Evolutionary conservation across 2,329 filamentous ascomycete genomes (phyloP).

Genomic region (Metarhizium humberi): DNA sequence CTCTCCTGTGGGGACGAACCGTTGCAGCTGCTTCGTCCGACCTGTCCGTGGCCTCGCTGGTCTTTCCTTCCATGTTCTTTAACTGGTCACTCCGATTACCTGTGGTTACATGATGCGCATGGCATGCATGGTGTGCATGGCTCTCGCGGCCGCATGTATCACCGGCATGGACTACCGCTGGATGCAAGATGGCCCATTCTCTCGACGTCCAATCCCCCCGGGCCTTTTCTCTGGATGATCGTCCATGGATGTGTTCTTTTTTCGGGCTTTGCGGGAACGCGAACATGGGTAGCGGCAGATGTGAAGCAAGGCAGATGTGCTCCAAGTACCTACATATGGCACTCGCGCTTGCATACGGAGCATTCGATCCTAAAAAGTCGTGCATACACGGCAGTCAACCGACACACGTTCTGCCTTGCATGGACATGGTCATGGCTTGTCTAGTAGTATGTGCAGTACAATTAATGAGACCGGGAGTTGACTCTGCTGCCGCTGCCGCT

Average conservation of each 20-base stretch:
- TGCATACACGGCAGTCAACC: neutral
- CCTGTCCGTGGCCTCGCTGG: neutral
- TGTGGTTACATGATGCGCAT: neutral
- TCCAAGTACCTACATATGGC: constrained; percentile 1
- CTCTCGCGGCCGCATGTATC: neutral
- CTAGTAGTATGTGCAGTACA: too few species aligned
- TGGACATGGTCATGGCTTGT: neutral
- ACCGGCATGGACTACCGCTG: neutral
- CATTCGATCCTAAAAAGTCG: neutral
- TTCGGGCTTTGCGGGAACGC: neutral
- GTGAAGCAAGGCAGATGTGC: neutral
- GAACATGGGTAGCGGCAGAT: constrained; percentile 5
- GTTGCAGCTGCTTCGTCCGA: neutral
- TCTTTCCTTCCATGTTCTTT: neutral
- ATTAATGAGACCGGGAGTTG: neutral
- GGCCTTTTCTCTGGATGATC: neutral
- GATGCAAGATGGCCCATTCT: constrained; percentile 1
- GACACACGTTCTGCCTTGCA: neutral
- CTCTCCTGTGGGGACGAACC: neutral
- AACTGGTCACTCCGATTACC: neutral
- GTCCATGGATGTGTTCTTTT: neutral
- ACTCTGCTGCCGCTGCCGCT: neutral
- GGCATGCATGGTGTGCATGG: neutral
- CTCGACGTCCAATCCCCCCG: neutral
- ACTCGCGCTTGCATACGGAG: constrained; percentile 1